Evolutionary conservation across 2,329 filamentous ascomycete species (phyloP).

Genomic region (Alternaria arborescens): DNA sequence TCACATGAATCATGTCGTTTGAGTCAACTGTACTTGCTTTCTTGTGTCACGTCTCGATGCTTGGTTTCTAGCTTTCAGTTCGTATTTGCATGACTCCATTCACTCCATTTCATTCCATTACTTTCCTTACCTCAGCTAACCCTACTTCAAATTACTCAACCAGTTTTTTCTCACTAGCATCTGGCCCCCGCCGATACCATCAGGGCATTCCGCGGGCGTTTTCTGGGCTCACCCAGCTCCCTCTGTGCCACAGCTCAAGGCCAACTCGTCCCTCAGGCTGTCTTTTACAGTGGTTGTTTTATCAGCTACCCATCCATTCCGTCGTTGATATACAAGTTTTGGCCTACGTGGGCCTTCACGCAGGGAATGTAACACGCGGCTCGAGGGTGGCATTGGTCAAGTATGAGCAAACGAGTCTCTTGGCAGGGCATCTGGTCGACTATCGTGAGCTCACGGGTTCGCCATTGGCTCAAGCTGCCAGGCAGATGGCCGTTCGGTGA

Average conservation of each 20-base stretch:
- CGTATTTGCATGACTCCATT: not conserved
- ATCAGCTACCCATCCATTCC: constrained; percentile 3
- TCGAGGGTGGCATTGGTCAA: constrained; percentile 9
- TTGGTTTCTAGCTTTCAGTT: not conserved
- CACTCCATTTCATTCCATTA: too few species aligned
- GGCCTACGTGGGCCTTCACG: not conserved
- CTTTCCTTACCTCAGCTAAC: not conserved
- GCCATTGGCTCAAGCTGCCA: constrained; percentile 14
- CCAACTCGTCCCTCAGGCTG: not conserved
- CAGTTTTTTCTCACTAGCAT: not conserved
- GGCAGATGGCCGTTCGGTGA: constrained; percentile 9
- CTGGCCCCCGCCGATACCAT: not conserved
- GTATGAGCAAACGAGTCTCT: constrained; percentile 19
- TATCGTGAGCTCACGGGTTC: constrained; percentile 12
- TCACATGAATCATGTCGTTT: not conserved
- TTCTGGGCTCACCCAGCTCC: not conserved
- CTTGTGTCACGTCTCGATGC: not conserved
- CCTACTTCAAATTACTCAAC: not conserved
- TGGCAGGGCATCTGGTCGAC: constrained; percentile 18
- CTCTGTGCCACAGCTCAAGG: not conserved
- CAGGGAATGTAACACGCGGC: constrained; percentile 5
- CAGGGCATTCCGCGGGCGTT: not conserved
- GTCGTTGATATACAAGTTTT: not conserved
- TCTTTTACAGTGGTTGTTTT: constrained; percentile 8
- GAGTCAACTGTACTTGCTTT: not conserved